Evolutionary conservation across 2,329 filamentous ascomycete species (phyloP).

Genomic region (Harringtonia aguacate): DNA sequence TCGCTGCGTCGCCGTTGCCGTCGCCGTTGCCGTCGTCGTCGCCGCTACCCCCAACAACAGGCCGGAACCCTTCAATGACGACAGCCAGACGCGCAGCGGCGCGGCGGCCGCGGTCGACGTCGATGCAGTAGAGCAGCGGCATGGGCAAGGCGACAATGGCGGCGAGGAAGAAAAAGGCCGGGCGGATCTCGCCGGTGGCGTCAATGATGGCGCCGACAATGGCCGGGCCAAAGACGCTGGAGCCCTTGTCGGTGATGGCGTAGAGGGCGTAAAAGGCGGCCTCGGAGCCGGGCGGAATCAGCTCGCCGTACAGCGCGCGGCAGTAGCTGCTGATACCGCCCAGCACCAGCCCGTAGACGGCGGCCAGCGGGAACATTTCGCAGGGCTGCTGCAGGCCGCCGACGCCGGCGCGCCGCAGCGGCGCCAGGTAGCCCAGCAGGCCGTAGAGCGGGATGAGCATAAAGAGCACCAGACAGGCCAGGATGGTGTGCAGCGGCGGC

Average conservation of each 20-base stretch:
- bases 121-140: slow-evolving; percentile 72
- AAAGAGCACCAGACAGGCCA: slow-evolving; percentile 84
- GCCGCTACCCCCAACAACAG: neutral
- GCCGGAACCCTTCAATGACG: slow-evolving; percentile 42
- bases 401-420: slow-evolving; percentile 62
- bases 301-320: slow-evolving; percentile 80
- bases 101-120: slow-evolving; percentile 67
- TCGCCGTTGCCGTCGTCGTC: slow-evolving; percentile 12
- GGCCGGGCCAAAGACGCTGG: slow-evolving; percentile 83
- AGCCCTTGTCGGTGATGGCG: slow-evolving; percentile 95
- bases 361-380: slow-evolving; percentile 93
- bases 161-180: slow-evolving; percentile 87
- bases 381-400: slow-evolving; percentile 84
- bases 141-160: slow-evolving; percentile 75
- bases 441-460: slow-evolving; percentile 91
- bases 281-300: slow-evolving; percentile 89
- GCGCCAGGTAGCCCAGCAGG: slow-evolving; percentile 75
- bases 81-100: slow-evolving; percentile 57
- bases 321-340: slow-evolving; percentile 92
- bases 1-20: slow-evolving; percentile 13
- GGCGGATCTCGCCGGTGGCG: slow-evolving; percentile 65
- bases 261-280: slow-evolving; percentile 95
- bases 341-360: slow-evolving; percentile 85
- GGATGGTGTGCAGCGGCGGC: slow-evolving; percentile 73
- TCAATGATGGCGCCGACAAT: slow-evolving; percentile 93